A percentile compares a stretch with the other conserved stretches of the same genome.
phyloP scores from a whole-genome alignment of 352 stramenopile genomes.

The Phytophthora citricola region DNA sequence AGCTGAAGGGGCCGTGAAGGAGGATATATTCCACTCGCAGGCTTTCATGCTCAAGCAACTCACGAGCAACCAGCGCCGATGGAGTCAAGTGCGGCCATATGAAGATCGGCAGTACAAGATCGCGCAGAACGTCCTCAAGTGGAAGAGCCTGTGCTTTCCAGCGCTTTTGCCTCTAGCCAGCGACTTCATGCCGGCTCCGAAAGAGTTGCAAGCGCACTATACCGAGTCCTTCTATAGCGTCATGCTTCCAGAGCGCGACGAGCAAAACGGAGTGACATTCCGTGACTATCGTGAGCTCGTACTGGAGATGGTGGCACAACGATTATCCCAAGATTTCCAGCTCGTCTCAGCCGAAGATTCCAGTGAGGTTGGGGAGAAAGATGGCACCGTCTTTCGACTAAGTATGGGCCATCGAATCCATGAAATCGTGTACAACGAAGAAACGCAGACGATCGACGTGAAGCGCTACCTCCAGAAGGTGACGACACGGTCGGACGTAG shows the following conservation, averaged over 20 bases:
- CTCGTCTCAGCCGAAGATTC: slow-evolving; percentile 72
- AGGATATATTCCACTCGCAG: slow-evolving; percentile 80
- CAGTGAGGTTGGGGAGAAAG: slow-evolving; percentile 36
- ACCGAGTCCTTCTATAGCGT: slow-evolving; percentile 89
- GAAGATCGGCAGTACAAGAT: slow-evolving; percentile 68
- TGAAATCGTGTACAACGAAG: slow-evolving; percentile 88
- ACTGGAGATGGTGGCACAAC: slow-evolving; percentile 87
- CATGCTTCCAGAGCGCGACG: slow-evolving; percentile 74
- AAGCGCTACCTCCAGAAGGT: slow-evolving; percentile 84
- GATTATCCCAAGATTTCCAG: slow-evolving; percentile 88
- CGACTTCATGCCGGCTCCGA: slow-evolving; percentile 85
- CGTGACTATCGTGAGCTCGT: slow-evolving; percentile 82
- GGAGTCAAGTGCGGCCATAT: slow-evolving; percentile 93
- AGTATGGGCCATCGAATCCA: slow-evolving; percentile 91
- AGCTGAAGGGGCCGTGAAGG: slow-evolving; percentile 53
- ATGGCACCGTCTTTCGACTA: slow-evolving; percentile 62
- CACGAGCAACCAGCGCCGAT: slow-evolving; percentile 95
- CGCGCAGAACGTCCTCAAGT: slow-evolving; percentile 94
- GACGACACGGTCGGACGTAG: slow-evolving; percentile 64
- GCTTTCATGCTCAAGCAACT: slow-evolving; percentile 82
- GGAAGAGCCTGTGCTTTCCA: slow-evolving; percentile 96
- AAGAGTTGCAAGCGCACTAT: slow-evolving; percentile 86
- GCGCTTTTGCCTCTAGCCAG: slow-evolving; percentile 94
- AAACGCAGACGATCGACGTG: slow-evolving; percentile 87
- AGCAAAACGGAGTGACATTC: slow-evolving; percentile 70